Evolutionary conservation across 371 early-diverging fungal genomes (phyloP), one percentile per base, ranked within the genome.

Genomic region (Mucor indicus): DNA sequence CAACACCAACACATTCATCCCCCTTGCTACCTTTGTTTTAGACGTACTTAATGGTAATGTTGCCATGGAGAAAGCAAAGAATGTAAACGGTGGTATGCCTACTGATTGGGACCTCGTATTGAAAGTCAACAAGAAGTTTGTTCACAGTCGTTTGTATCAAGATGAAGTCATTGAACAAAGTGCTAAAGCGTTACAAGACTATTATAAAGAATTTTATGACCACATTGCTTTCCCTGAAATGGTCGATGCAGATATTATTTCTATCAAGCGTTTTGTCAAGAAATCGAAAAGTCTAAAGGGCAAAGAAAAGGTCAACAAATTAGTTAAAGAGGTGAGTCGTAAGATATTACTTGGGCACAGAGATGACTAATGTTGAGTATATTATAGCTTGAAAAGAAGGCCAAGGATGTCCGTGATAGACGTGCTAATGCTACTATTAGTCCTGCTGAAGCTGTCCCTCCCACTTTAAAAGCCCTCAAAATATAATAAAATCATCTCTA

Each of bases 191-290:
- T 71, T 93, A 46, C 77, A 82, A 12, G 83, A 84, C 41, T 89
- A 85, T 41, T 85, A 88, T 57, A 82, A 86, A 27, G 53, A 79
- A 19, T 84, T 77, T 52, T 78, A 82, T 29, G 65, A 71, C 19
- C 86, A 86, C 43, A 90, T 95, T 42, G 79, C 90, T 8, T 97
- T 95, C 81, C 95, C 95, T 10, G 96, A 95, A 54, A 65, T 92
- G 57, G 83, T 74, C 15, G 80, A 88, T 39, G 90, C 92, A 4
- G 85, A 82, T 22, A 79, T 90, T 47, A 64, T 87, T 19, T 80
- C 81, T 44, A 62, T 85, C 49, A 82, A 80, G 51, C 70, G 86
- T 31, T 80, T 75, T 37, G 62, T 77, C 32, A 85, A 84, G 43
- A 72, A 77, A 51, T 72, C 78, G 23, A 69, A 63, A 30, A 80